Percentiles rank a stretch among this genome's conserved stretches.
Evolutionary conservation across 345 rosid genomes (phyloP).

Genomic region (Jatropha curcas): DNA sequence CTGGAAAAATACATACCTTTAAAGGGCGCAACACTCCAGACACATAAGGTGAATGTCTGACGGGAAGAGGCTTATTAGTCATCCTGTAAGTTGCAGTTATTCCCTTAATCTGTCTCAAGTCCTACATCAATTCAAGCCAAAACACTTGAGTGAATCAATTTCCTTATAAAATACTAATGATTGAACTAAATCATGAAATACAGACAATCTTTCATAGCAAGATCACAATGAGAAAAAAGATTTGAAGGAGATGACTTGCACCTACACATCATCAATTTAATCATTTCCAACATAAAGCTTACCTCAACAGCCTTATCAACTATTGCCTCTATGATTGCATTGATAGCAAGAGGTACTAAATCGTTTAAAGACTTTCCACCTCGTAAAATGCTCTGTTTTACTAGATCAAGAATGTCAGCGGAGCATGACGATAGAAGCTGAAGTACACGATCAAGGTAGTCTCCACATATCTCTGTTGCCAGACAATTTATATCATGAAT

Average conservation of each 20-base stretch:
- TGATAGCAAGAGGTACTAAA: slow-evolving; percentile 53
- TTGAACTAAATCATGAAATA: background rate
- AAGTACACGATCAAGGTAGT: slow-evolving; percentile 59
- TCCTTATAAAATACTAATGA: background rate
- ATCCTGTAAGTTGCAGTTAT: slow-evolving; percentile 89
- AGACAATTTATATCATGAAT: slow-evolving; percentile 75
- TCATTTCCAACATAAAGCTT: slow-evolving; percentile 23
- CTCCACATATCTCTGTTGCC: slow-evolving; percentile 64
- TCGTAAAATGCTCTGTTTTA: slow-evolving; percentile 72
- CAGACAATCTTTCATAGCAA: slow-evolving; percentile 6
- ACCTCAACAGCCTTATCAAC: slow-evolving; percentile 95
- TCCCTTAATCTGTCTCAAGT: slow-evolving; percentile 81
- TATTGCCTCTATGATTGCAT: slow-evolving; percentile 58
- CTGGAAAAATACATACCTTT: slow-evolving; percentile 50
- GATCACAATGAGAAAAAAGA: background rate
- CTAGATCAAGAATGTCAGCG: slow-evolving; percentile 57
- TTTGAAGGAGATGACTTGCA: background rate
- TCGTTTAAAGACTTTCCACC: slow-evolving; percentile 62
- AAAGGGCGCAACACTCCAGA: slow-evolving; percentile 73
- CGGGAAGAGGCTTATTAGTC: slow-evolving; percentile 93
- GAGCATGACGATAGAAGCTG: slow-evolving; percentile 73
- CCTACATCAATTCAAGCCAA: slow-evolving; percentile 44
- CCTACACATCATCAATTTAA: slow-evolving; percentile 3
- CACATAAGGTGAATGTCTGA: slow-evolving; percentile 86
- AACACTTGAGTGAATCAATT: background rate